These are phyloP conservation scores for Talaromyces sp. DNA, from an alignment of 2,329 filamentous ascomycete genomes.

Conservation along the genomic window DNA sequence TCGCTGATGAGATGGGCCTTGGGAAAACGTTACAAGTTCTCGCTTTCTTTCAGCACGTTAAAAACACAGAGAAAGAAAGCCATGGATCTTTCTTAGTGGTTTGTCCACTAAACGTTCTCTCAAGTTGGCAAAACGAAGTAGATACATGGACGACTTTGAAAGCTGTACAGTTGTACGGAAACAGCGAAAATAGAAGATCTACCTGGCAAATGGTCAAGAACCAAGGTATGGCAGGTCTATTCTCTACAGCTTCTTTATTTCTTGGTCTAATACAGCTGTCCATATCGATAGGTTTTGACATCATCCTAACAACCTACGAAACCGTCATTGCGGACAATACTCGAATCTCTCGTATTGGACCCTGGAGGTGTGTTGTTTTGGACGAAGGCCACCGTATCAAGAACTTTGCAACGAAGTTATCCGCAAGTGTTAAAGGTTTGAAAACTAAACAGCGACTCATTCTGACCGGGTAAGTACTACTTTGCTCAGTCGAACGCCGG, in stretches of 20 bases:
- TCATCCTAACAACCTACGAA: conserved; percentile 54
- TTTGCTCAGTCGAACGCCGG: neutral
- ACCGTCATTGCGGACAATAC: conserved; percentile 46
- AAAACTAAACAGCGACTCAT: conserved; percentile 52
- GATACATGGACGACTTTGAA: conserved; percentile 51
- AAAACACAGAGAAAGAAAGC: conserved; percentile 34
- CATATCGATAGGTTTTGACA: conserved; percentile 21
- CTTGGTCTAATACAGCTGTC: neutral
- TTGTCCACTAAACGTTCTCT: conserved; percentile 53
- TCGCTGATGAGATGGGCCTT: conserved; percentile 34
- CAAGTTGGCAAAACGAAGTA: conserved; percentile 50
- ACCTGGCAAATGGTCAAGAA: conserved; percentile 22
- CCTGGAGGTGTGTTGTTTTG: conserved; percentile 54
- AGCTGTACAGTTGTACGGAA: conserved; percentile 50
- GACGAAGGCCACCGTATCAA: conserved; percentile 57
- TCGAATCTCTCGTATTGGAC: conserved; percentile 53
- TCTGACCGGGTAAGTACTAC: conserved; percentile 42
- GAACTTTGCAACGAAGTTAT: conserved; percentile 48
- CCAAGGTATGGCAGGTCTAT: neutral
- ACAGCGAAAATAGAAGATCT: conserved; percentile 40
- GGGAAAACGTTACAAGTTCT: conserved; percentile 33
- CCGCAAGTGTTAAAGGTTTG: conserved; percentile 44
- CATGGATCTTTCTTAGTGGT: conserved; percentile 40
- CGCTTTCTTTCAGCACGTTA: conserved; percentile 50
- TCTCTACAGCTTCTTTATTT: neutral